These are phyloP conservation scores for Axilococcus clingmanii DNA, from an alignment of 139 green algal genomes.

Conservation along the genomic window DNA sequence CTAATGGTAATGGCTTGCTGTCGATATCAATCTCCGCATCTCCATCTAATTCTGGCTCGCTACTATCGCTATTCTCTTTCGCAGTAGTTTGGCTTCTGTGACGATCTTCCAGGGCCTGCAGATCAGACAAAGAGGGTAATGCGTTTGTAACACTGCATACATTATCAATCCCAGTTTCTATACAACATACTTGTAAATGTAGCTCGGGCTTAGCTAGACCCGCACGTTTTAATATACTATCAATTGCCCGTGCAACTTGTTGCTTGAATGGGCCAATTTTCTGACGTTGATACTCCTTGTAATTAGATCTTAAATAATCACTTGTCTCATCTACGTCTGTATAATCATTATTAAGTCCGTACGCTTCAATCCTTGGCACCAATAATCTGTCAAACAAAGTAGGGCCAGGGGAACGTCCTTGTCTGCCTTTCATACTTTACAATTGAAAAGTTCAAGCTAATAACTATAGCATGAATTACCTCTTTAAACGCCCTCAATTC, in stretches of 20 bases:
- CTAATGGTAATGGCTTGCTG: no score
- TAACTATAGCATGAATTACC: no score
- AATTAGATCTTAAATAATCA: constrained; percentile 37
- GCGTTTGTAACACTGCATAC: no score
- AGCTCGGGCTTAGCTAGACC: no score
- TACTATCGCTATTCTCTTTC: neutral
- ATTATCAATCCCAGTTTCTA: no score
- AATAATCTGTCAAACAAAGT: constrained; percentile 43
- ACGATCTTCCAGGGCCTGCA: no score
- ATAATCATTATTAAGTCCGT: constrained; percentile 44
- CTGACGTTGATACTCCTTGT: constrained; percentile 61
- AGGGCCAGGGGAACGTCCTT: constrained; percentile 3
- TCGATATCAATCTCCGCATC: no score
- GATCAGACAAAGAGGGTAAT: no score
- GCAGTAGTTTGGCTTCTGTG: neutral
- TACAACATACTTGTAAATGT: no score
- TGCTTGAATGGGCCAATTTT: constrained; percentile 35
- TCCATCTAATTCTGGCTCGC: neutral
- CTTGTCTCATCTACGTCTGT: constrained; percentile 51
- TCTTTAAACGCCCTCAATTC: no score
- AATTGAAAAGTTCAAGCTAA: no score
- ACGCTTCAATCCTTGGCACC: constrained; percentile 47
- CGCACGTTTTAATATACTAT: constrained; percentile 9
- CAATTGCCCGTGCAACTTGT: constrained; percentile 32
- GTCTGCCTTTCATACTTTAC: no score